phyloP scores from a whole-genome alignment of 345 rosid genomes.

The Firmiana major region DNA sequence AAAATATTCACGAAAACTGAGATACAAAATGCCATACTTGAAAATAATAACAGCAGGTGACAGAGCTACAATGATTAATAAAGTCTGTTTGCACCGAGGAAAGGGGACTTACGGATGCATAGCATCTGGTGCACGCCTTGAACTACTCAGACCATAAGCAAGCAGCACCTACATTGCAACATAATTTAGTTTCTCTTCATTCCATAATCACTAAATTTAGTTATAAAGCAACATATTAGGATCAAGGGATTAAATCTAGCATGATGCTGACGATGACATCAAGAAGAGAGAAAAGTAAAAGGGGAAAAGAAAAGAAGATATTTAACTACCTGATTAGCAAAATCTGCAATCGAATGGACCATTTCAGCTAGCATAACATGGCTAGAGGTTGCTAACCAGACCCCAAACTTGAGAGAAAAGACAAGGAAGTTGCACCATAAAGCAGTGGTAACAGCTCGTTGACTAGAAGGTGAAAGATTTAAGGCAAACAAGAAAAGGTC shows the following conservation, averaged over 20 bases:
- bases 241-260: not conserved
- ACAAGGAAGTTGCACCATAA: constrained; percentile 96
- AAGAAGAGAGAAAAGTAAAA: not conserved
- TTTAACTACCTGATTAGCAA: constrained; percentile 83
- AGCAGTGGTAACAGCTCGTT: constrained; percentile 95
- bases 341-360: constrained; percentile 90
- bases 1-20: not conserved
- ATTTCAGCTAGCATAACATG: constrained; percentile 97
- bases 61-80: not conserved
- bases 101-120: constrained; percentile 82
- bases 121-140: constrained; percentile 99
- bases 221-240: constrained; percentile 11
- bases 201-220: constrained; percentile 17
- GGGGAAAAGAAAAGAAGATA: not conserved
- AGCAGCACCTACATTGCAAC: constrained; percentile 74
- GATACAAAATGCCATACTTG: not conserved
- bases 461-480: constrained; percentile 47
- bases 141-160: constrained; percentile 95
- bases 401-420: constrained; percentile 92
- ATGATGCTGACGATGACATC: not conserved
- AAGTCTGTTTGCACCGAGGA: not conserved
- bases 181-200: constrained; percentile 39
- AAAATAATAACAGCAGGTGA: constrained; percentile 5
- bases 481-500: constrained; percentile 13
- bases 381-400: constrained; percentile 86